phyloP scores from a whole-genome alignment of 2,329 filamentous ascomycete genomes.

The Furcasterigmium sp. region DNA sequence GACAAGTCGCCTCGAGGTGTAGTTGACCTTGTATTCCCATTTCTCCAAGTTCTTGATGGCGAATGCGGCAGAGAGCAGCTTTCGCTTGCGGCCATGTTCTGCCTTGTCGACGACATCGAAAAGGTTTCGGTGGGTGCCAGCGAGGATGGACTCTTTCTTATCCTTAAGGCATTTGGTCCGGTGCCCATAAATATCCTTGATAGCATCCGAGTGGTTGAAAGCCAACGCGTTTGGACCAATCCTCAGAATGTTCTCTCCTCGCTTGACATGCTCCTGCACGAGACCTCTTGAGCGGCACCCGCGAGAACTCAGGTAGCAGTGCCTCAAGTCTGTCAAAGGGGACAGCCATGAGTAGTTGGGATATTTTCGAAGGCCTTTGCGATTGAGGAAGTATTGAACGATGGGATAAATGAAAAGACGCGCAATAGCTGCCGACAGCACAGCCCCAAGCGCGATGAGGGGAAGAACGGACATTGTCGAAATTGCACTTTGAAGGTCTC shows the following conservation, averaged over 20 bases:
- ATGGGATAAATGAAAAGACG: too few species aligned
- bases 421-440: too few species aligned
- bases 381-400: too few species aligned
- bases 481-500: too few species aligned
- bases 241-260: conserved; percentile 35
- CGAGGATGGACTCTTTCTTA: conserved; percentile 34
- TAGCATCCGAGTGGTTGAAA: conserved; percentile 32
- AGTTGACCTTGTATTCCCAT: conserved; percentile 50
- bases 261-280: conserved; percentile 35
- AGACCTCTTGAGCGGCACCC: conserved; percentile 31
- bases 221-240: conserved; percentile 38
- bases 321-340: conserved; percentile 37
- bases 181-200: conserved; percentile 46
- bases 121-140: conserved; percentile 44
- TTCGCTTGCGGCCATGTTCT: conserved; percentile 46
- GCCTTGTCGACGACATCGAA: conserved; percentile 46
- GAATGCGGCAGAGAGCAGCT: conserved; percentile 43
- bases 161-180: conserved; percentile 46
- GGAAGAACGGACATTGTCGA: too few species aligned
- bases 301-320: conserved; percentile 38
- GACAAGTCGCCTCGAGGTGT: conserved; percentile 40
- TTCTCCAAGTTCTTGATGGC: conserved; percentile 47
- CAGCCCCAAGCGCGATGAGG: too few species aligned
- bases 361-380: conserved; percentile 35
- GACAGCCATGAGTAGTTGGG: conserved; percentile 27